Evolutionary conservation across 352 stramenopile genomes (phyloP).

Genomic region (Pythium grandisporangium): DNA sequence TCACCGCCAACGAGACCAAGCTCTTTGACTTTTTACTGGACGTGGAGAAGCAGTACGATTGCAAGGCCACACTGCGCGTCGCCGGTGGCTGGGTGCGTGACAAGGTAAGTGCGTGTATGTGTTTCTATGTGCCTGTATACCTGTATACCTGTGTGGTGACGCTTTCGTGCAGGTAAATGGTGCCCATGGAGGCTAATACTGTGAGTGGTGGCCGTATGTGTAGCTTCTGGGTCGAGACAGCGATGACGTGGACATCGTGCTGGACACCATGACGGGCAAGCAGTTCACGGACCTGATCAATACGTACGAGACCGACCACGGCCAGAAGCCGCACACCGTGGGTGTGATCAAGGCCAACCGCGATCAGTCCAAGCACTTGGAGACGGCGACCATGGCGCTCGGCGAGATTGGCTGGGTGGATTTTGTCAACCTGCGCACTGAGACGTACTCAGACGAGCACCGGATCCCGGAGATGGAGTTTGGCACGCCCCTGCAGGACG

Average conservation of each 20-base stretch:
- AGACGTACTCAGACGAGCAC: constrained; percentile 90
- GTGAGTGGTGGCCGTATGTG: not conserved
- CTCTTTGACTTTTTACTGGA: constrained; percentile 58
- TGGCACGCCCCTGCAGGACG: constrained; percentile 83
- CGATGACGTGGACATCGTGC: constrained; percentile 96
- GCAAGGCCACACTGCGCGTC: constrained; percentile 86
- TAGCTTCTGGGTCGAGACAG: constrained; percentile 72
- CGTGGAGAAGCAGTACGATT: constrained; percentile 40
- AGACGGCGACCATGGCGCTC: constrained; percentile 96
- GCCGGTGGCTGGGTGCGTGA: constrained; percentile 99
- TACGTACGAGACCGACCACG: constrained; percentile 41
- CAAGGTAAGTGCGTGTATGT: constrained; percentile 48
- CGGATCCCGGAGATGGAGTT: constrained; percentile 61
- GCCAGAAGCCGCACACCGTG: constrained; percentile 33
- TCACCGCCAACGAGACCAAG: constrained; percentile 38
- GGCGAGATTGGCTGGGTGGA: constrained; percentile 91
- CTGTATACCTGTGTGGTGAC: not conserved
- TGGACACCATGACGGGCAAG: constrained; percentile 93
- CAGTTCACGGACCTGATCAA: constrained; percentile 89
- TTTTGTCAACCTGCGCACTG: constrained; percentile 96
- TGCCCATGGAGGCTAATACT: not conserved
- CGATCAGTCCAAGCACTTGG: constrained; percentile 97
- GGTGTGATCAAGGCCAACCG: constrained; percentile 72
- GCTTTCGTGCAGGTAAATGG: not conserved
- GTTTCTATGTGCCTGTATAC: too few relatives aligned